Percentiles rank a stretch among this genome's conserved stretches.
phyloP scores from a whole-genome alignment of 1,139 yeast species.

The Yamadazyma diddensiae region DNA sequence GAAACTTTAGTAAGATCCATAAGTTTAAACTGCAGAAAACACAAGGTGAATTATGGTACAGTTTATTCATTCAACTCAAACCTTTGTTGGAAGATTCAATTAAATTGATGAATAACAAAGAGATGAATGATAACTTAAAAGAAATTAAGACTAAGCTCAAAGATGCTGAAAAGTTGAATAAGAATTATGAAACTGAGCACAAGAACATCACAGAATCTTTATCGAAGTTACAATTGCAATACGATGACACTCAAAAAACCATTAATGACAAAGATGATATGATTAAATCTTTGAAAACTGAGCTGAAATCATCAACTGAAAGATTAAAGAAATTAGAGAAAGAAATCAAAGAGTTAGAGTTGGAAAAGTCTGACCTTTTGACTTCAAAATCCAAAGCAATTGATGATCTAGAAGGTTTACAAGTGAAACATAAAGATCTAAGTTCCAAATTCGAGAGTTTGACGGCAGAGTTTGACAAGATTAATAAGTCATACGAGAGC shows the following conservation, averaged over 20 bases:
- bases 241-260: slow-evolving; percentile 21
- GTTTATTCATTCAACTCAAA: slow-evolving; percentile 64
- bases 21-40: slow-evolving; percentile 29
- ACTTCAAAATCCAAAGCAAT: slow-evolving; percentile 18
- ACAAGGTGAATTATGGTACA: slow-evolving; percentile 73
- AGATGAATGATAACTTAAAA: slow-evolving; percentile 50
- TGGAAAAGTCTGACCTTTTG: slow-evolving; percentile 16
- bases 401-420: slow-evolving; percentile 13
- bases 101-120: slow-evolving; percentile 54
- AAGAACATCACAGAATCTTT: slow-evolving; percentile 43
- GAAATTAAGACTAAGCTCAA: slow-evolving; percentile 34
- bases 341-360: slow-evolving; percentile 15
- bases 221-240: slow-evolving; percentile 48
- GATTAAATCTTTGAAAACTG: slow-evolving; percentile 22
- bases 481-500: slow-evolving; percentile 6
- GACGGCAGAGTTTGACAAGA: slow-evolving; percentile 16
- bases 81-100: slow-evolving; percentile 72
- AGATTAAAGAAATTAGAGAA: slow-evolving; percentile 18
- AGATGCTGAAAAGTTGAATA: slow-evolving; percentile 42
- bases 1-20: slow-evolving; percentile 56
- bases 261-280: slow-evolving; percentile 27
- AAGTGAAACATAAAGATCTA: slow-evolving; percentile 27
- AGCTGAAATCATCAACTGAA: slow-evolving; percentile 22
- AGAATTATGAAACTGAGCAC: slow-evolving; percentile 47
- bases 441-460: slow-evolving; percentile 17